Conservation (phyloP, 192 early-diverging fungal genomes). For the Pecoramyces ruminantium region DNA sequence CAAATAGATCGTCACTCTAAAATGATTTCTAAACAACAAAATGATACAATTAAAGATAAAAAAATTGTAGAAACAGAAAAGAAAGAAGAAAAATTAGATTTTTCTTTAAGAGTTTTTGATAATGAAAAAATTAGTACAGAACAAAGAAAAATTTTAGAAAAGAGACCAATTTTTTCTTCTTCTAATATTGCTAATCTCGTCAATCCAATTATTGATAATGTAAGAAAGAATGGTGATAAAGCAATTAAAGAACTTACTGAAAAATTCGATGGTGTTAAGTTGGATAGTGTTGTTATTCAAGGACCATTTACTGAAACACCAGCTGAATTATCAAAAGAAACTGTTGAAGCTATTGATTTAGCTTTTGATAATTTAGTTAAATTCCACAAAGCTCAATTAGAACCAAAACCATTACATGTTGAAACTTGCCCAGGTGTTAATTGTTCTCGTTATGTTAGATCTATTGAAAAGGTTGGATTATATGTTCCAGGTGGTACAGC, state of each 20-base stretch:
- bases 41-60: slow-evolving; percentile 10
- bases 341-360: slow-evolving; percentile 74
- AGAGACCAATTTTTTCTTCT: slow-evolving; percentile 85
- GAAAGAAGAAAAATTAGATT: neutral
- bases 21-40: slow-evolving; percentile 87
- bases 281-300: slow-evolving; percentile 50
- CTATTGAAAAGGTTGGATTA: slow-evolving; percentile 90
- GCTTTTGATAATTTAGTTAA: slow-evolving; percentile 82
- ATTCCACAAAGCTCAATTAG: slow-evolving; percentile 89
- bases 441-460: slow-evolving; percentile 82
- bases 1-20: slow-evolving; percentile 66
- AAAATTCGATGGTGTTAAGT: slow-evolving; percentile 76
- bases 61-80: slow-evolving; percentile 3
- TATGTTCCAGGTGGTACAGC: slow-evolving; percentile 98
- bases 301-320: slow-evolving; percentile 53
- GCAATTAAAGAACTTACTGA: slow-evolving; percentile 69
- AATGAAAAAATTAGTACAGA: neutral
- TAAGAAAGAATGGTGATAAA: slow-evolving; percentile 64
- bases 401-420: slow-evolving; percentile 45
- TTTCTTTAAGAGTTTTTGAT: slow-evolving; percentile 3
- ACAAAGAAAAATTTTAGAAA: slow-evolving; percentile 34
- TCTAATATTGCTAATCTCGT: slow-evolving; percentile 73
- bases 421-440: slow-evolving; percentile 96
- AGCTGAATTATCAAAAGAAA: slow-evolving; percentile 28
- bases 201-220: slow-evolving; percentile 73